phyloP scores from a whole-genome alignment of 2,329 filamentous ascomycete genomes.

The Trichoderma hamatum region DNA sequence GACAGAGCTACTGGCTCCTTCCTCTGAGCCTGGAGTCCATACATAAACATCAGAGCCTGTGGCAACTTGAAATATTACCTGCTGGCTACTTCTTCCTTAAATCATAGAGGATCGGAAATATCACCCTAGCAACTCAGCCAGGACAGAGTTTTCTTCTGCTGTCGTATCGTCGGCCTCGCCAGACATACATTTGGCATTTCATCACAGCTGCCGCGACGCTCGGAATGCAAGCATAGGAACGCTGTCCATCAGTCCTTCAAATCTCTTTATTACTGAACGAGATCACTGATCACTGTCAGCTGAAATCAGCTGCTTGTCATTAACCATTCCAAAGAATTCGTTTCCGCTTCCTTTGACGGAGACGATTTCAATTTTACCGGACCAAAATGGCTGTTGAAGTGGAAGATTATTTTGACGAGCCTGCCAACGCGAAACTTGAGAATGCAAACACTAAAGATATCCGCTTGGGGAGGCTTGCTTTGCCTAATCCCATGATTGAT shows the following conservation, averaged over 20 bases:
- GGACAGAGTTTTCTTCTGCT: not conserved
- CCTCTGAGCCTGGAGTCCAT: not conserved
- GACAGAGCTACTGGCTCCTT: conserved; percentile 4
- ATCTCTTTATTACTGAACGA: not conserved
- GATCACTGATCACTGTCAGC: not conserved
- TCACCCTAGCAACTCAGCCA: not conserved
- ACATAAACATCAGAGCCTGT: not conserved
- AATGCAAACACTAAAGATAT: not conserved
- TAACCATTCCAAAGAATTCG: not conserved
- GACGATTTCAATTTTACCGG: not conserved
- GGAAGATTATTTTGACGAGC: not conserved
- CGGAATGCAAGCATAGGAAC: conserved; percentile 11
- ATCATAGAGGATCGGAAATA: not conserved
- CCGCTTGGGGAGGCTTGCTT: conserved; percentile 23
- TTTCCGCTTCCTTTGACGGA: not conserved
- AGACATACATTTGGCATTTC: not conserved
- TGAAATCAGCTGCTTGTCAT: not conserved
- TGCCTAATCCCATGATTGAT: conserved; percentile 45
- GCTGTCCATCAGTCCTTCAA: not conserved
- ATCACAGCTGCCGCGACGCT: not conserved
- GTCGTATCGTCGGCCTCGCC: not conserved
- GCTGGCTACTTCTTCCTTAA: not conserved
- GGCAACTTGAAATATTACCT: not conserved
- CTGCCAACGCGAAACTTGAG: conserved; percentile 12
- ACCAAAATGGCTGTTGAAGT: conserved; percentile 11